Evolutionary conservation across 441 rosid species (phyloP), one percentile per base, ranked within the genome.

Genomic region (Pelargonium cotyledonis): DNA sequence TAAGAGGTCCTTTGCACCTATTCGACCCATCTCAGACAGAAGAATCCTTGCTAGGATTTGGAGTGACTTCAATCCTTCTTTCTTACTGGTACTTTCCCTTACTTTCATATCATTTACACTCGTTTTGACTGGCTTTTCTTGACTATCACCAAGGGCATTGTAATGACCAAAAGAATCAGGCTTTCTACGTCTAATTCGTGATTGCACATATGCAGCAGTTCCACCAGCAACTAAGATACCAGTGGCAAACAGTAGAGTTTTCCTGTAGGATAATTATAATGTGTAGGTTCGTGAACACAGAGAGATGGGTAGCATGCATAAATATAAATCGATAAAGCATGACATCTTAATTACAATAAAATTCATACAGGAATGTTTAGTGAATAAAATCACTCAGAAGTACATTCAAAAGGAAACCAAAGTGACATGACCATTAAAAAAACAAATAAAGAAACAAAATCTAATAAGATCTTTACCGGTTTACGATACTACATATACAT

Each of bases 171-270:
- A 76, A 44, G 88, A 73, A 77, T 72, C 76, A 26, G 73, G 79
- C 72, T 74, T 86, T 68, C 58, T 80, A 65, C 73, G 29, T 72
- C 78, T 70, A 75, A 68, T 73, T 70, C 92, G 82, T 29, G 96
- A 91, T 65, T 88, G 86, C 77, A 85, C 41, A 73, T 87, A 89
- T 43, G 86, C 89, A 78, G 98, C 89, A 65, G 98, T 84, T 71
- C 97, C 97, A 70, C 97, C 96, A 65, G 91, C 96, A 75, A 86
- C 94, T 66, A 91, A 73, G 67, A 91, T 74, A 71, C 99, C 95
- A 64, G 94, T 77, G 44, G 97, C 94, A 77, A 95, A 83, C 73
- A 95, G 76, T 71, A 91, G 81, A 67, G 87, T 75, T 84, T 88
- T 95, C 87, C 99, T 95, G 87, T 8, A 46, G 63, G 63, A 75